Evolutionary conservation across 1,139 yeast species (phyloP).

Genomic region (Magnusiomyces paraingens): DNA sequence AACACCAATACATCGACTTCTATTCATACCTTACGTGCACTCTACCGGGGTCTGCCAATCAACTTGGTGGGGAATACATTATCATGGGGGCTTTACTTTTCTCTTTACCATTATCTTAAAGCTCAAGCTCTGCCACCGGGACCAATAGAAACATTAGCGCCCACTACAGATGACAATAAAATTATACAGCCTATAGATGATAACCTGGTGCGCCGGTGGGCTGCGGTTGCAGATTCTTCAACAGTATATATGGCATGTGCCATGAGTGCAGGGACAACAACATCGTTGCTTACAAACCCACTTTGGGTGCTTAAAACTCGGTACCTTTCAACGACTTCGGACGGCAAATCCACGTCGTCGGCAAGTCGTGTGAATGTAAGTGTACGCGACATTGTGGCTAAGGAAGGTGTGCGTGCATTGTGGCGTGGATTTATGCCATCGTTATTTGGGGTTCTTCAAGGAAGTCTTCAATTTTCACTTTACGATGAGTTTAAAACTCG

Average conservation of each 20-base stretch:
- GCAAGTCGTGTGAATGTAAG: background rate
- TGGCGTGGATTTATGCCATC: slow-evolving; percentile 86
- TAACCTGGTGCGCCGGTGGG: background rate
- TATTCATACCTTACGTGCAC: slow-evolving; percentile 7
- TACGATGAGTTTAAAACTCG: slow-evolving; percentile 47
- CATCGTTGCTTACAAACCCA: slow-evolving; percentile 80
- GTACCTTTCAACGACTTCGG: slow-evolving; percentile 46
- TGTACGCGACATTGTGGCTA: slow-evolving; percentile 18
- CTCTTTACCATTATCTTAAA: slow-evolving; percentile 59
- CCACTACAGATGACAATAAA: background rate
- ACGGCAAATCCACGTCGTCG: background rate
- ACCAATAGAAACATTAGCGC: background rate
- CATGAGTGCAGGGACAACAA: slow-evolving; percentile 63
- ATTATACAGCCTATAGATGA: background rate
- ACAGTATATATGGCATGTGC: slow-evolving; percentile 45
- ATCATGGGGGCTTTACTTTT: slow-evolving; percentile 87
- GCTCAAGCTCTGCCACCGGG: slow-evolving; percentile 20
- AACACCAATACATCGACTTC: background rate
- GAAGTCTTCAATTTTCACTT: slow-evolving; percentile 77
- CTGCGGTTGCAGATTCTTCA: slow-evolving; percentile 4
- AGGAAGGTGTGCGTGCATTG: slow-evolving; percentile 66
- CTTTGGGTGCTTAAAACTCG: slow-evolving; percentile 90
- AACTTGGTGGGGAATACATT: slow-evolving; percentile 75
- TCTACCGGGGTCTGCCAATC: slow-evolving; percentile 76
- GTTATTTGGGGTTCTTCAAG: slow-evolving; percentile 76